These are phyloP conservation scores for Exserohilum turcica DNA, from an alignment of 2,329 filamentous ascomycete species.

Conservation along the genomic window DNA sequence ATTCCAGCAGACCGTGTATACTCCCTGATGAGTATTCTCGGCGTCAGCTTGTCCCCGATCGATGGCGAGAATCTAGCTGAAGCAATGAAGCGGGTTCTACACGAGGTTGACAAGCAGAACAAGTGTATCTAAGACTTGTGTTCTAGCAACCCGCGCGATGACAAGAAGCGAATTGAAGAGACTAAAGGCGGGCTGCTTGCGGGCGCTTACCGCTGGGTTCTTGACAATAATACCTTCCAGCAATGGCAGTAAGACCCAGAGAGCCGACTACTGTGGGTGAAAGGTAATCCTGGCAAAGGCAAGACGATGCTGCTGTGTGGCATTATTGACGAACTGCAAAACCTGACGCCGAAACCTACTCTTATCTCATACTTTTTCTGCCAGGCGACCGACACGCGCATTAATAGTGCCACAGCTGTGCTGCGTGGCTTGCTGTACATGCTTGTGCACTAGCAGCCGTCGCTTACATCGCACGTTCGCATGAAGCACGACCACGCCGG, in stretches of 20 bases:
- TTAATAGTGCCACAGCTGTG: conserved; percentile 50
- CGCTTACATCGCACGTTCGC: conserved; percentile 26
- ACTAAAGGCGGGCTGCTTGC: background rate
- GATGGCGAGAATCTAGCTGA: conserved; percentile 11
- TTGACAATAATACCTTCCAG: conserved; percentile 6
- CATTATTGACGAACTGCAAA: background rate
- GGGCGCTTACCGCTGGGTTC: conserved; percentile 10
- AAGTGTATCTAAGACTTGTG: conserved; percentile 14
- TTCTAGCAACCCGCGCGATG: conserved; percentile 12
- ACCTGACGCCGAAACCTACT: background rate
- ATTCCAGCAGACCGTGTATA: conserved; percentile 8
- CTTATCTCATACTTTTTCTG: conserved; percentile 44
- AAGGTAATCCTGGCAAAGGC: background rate
- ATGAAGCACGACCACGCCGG: conserved; percentile 34
- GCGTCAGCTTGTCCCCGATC: background rate
- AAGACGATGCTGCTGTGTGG: background rate
- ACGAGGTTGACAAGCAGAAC: conserved; percentile 13
- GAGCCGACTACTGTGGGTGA: background rate
- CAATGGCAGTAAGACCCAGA: conserved; percentile 1
- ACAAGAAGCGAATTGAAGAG: background rate
- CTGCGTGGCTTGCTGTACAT: conserved; percentile 53
- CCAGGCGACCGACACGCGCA: conserved; percentile 39
- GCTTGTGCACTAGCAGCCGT: conserved; percentile 44
- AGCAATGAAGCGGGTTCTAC: conserved; percentile 19
- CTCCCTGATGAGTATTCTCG: conserved; percentile 13